Conservation (phyloP, 352 stramenopile species). For the Pythium aristosporum region DNA sequence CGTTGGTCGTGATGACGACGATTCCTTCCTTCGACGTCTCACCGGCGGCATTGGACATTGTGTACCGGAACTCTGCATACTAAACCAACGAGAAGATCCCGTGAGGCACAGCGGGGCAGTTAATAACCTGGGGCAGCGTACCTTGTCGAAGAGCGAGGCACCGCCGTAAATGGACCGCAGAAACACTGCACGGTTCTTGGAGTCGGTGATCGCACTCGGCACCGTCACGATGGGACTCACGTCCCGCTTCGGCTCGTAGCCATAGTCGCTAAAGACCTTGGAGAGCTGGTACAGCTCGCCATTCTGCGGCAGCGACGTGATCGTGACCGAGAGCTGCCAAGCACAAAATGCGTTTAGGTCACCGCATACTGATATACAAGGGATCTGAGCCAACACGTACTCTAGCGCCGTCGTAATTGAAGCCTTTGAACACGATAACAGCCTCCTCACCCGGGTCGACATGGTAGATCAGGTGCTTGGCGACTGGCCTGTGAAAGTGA, state of each 20-base stretch:
- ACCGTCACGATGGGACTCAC: constrained; percentile 52
- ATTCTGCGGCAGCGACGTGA: constrained; percentile 80
- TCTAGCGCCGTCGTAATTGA: constrained; percentile 54
- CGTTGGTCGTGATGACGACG: constrained; percentile 69
- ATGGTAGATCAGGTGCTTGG: constrained; percentile 72
- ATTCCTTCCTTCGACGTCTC: constrained; percentile 68
- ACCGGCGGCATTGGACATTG: constrained; percentile 60
- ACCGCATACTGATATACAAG: not conserved
- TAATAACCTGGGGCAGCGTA: constrained; percentile 9
- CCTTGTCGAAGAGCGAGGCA: constrained; percentile 59
- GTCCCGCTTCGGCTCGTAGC: constrained; percentile 84
- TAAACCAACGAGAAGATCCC: constrained; percentile 17
- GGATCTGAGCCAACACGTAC: constrained; percentile 20
- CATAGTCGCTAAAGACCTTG: constrained; percentile 87
- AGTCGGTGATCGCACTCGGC: constrained; percentile 70
- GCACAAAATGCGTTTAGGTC: not conserved
- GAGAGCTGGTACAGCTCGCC: constrained; percentile 89
- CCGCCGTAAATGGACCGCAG: constrained; percentile 59
- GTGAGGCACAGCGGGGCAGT: too few species aligned
- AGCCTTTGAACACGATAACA: constrained; percentile 82
- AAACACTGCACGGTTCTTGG: constrained; percentile 87
- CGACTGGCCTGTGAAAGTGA: constrained; percentile 39
- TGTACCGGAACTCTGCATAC: constrained; percentile 88
- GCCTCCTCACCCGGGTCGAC: constrained; percentile 68
- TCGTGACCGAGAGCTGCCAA: constrained; percentile 53